Evolutionary conservation across 495 filamentous ascomycete species (phyloP).

Genomic region (Articulospora tetracladia): DNA sequence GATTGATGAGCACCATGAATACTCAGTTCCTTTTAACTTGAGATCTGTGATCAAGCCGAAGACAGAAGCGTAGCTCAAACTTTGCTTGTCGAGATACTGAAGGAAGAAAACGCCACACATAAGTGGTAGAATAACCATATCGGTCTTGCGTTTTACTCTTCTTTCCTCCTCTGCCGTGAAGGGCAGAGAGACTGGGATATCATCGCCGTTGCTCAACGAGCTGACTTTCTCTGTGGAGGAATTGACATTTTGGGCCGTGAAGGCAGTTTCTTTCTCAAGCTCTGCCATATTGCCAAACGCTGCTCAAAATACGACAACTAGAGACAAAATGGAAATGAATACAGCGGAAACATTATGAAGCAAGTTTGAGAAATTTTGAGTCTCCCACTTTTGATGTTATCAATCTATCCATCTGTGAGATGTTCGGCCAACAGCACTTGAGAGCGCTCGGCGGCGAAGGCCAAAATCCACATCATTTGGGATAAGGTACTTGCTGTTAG

Average conservation of each 20-base stretch:
- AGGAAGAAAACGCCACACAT: background rate
- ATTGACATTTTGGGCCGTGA: background rate
- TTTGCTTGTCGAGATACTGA: slow-evolving; percentile 3
- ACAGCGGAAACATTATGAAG: background rate
- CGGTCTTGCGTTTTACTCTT: slow-evolving; percentile 2
- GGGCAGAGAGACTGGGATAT: background rate
- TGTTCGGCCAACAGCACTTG: background rate
- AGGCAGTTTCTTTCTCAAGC: background rate
- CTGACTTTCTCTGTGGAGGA: background rate
- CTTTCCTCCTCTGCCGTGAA: slow-evolving; percentile 4
- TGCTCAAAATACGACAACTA: background rate
- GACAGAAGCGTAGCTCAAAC: background rate
- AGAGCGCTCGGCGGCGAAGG: no score
- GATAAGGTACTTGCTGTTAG: background rate
- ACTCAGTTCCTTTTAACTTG: slow-evolving; percentile 28
- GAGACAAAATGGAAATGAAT: background rate
- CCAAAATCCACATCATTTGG: background rate
- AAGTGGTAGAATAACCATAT: background rate
- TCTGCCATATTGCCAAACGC: background rate
- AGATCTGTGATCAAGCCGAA: slow-evolving; percentile 5
- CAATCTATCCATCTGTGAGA: background rate
- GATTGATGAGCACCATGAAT: slow-evolving; percentile 33
- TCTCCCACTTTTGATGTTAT: background rate
- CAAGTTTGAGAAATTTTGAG: background rate
- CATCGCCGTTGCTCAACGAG: background rate